phyloP scores from a whole-genome alignment of 2,329 filamentous ascomycete genomes.

The Fusarium sp. region DNA sequence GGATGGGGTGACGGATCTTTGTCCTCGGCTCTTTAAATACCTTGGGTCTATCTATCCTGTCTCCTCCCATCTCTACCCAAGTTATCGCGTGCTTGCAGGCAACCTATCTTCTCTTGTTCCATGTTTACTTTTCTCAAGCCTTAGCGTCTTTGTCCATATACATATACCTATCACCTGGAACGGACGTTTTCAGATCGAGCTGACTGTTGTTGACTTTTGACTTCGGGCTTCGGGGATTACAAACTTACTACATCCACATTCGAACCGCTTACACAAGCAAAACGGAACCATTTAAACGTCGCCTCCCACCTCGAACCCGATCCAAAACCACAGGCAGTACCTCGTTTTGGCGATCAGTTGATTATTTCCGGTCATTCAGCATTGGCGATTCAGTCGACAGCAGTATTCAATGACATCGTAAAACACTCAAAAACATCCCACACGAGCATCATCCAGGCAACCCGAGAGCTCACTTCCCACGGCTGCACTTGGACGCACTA shows the following conservation, averaged over 20 bases:
- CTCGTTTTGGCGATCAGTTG: slow-evolving; percentile 2
- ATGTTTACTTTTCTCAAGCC: background rate
- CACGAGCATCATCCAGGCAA: slow-evolving; percentile 10
- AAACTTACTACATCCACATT: slow-evolving; percentile 22
- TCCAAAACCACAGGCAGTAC: slow-evolving; percentile 5
- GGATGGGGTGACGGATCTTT: slow-evolving; percentile 18
- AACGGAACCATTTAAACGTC: slow-evolving; percentile 19
- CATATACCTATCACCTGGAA: background rate
- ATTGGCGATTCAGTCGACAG: background rate
- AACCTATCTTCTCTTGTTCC: background rate
- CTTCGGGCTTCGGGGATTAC: slow-evolving; percentile 35
- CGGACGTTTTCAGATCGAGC: slow-evolving; percentile 1
- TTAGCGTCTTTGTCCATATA: background rate
- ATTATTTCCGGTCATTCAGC: background rate
- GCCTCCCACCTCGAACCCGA: slow-evolving; percentile 16
- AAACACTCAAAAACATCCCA: background rate
- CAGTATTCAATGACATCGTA: slow-evolving; percentile 29
- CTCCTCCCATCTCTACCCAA: background rate
- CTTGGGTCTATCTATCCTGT: slow-evolving; percentile 22
- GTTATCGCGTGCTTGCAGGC: background rate
- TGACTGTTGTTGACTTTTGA: slow-evolving; percentile 10
- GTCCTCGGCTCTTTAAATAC: slow-evolving; percentile 33
- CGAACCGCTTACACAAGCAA: slow-evolving; percentile 34
- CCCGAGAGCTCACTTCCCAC: slow-evolving; percentile 15
- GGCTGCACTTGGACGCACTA: background rate